Evolutionary conservation across 2,329 filamentous ascomycete genomes (phyloP).

Genomic region (Scytalidium sp.): DNA sequence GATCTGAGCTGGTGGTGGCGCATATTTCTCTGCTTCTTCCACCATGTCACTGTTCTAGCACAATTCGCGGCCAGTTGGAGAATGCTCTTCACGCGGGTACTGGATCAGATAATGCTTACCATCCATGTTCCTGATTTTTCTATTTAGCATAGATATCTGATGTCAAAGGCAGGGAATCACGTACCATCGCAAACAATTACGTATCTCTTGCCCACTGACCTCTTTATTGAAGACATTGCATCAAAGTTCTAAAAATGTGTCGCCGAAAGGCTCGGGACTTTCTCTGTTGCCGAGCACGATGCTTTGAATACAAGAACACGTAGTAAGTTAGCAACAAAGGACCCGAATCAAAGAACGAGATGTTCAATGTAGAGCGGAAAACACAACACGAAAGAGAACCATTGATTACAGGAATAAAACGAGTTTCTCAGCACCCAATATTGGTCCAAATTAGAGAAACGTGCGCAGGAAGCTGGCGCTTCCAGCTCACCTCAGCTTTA

Average conservation of each 20-base stretch:
- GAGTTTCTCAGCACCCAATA: too few species aligned
- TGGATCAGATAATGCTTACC: too few species aligned
- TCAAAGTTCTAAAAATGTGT: neutral
- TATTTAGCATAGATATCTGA: too few species aligned
- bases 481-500: neutral
- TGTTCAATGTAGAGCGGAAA: too few species aligned
- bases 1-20: constrained; percentile 20
- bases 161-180: constrained; percentile 3
- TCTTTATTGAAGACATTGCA: neutral
- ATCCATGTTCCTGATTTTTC: constrained; percentile 19
- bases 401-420: too few species aligned
- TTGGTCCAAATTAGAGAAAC: too few species aligned
- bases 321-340: too few species aligned
- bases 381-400: too few species aligned
- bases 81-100: too few species aligned
- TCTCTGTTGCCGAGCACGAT: neutral
- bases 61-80: neutral
- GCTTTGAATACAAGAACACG: too few species aligned
- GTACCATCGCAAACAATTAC: constrained; percentile 20
- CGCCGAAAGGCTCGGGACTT: neutral
- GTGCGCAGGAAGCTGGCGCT: neutral
- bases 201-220: constrained; percentile 13
- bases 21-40: neutral
- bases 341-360: too few species aligned
- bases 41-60: constrained; percentile 10